A percentile compares a stretch with the other conserved stretches of the same genome.
Conservation (phyloP, 371 early-diverging fungal species). For the Scutellospora calospora region DNA sequence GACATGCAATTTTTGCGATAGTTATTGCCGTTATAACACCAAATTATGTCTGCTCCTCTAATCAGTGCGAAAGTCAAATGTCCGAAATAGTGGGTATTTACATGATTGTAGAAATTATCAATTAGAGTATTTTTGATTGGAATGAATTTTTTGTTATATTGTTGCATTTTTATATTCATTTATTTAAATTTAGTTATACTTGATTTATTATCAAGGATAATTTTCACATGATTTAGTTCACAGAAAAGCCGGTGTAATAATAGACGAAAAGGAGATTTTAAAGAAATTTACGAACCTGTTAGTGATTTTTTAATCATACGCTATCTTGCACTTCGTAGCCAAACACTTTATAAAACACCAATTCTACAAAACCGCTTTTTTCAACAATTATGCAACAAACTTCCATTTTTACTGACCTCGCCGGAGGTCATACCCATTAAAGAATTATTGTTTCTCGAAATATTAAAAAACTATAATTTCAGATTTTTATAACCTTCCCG, state of each 20-base stretch:
- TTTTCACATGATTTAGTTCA: constrained; percentile 94
- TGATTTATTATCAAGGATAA: constrained; percentile 73
- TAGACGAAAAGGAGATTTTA: constrained; percentile 85
- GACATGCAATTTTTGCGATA: no score
- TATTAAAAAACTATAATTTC: constrained; percentile 79
- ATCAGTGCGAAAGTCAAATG: constrained; percentile 70
- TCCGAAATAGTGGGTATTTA: constrained; percentile 45
- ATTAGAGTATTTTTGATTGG: constrained; percentile 94
- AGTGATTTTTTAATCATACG: constrained; percentile 77
- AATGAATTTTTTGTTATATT: constrained; percentile 82
- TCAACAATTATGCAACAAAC: constrained; percentile 54
- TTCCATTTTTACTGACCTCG: constrained; percentile 86
- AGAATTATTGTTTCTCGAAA: constrained; percentile 77
- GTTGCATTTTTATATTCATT: constrained; percentile 64
- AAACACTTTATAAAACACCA: constrained; percentile 70
- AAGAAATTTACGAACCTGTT: constrained; percentile 85
- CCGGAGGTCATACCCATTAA: constrained; percentile 95
- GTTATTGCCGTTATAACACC: no score
- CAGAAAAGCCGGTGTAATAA: constrained; percentile 81
- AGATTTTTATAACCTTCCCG: constrained; percentile 88
- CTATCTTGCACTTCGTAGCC: constrained; percentile 70
- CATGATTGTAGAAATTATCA: constrained; percentile 79
- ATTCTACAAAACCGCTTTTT: constrained; percentile 62
- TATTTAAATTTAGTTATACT: no score
- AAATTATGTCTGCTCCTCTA: no score